Evolutionary conservation across 805 yeast genomes (phyloP), one percentile per base, ranked within the genome.

Genomic region (Starmerella bombi): DNA sequence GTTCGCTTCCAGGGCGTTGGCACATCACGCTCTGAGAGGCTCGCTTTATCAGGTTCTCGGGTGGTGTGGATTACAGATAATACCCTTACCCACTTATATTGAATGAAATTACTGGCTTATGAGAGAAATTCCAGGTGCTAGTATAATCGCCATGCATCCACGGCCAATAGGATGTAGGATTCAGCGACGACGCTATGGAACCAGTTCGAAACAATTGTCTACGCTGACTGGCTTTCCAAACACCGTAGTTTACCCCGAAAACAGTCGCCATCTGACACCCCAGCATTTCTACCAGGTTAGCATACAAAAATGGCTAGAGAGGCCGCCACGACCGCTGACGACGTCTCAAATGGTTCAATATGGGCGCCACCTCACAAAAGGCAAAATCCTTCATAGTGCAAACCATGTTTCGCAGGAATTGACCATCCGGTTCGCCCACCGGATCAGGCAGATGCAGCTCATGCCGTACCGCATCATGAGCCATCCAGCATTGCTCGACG

Each of bases 311-410:
- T 82, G 80, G 72, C 65, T 75, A 32, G 65, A 70, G 37, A 71
- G 75, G 48, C 56, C 63, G n/a, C 86, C 94, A 0, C 84, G 83
- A 57, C 94, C 97, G 0, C 93, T 88, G 18, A 78, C 94, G 1
- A 59, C 91, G n/a, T 67, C 83, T 38, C 96, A 88, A 53, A 61
- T 88, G 50, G 94, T 95, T 1, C 84, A 84, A 32, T 88, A 80
- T 56, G 96, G 95, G 35, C 77, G 78, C 51, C 71, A 71, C 27
- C 59, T 88, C 38, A 80, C 84, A 12, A 74, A 73, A 49, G 82
- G 77, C 28, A 85, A 86, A 61, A 67, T 88, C 37, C 63, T 88
- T 9, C 67, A 77, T 32, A 77, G 91, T 46, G 97, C 95, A 16
- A 83, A 80, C 55, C 91, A 88, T 57, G 95, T 85, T 1, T 66